Evolutionary conservation across 345 rosid species (phyloP).

Genomic region (Salix caprea): DNA sequence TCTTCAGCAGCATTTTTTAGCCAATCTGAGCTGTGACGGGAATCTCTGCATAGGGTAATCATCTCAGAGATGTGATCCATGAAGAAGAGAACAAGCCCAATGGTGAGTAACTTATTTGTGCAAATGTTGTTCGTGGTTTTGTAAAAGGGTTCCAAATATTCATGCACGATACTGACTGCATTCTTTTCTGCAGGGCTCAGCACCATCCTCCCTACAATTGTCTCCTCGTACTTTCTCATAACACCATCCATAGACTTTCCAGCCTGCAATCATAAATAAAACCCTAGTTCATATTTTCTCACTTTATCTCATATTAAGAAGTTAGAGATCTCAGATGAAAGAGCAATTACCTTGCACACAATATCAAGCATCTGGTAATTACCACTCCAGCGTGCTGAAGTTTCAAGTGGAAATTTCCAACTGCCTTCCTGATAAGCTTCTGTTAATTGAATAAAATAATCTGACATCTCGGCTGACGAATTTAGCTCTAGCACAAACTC

Average conservation of each 20-base stretch:
- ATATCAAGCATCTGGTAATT: conserved; percentile 88
- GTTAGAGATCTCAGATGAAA: conserved; percentile 2
- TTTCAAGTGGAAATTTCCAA: conserved; percentile 82
- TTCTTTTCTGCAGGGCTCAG: conserved; percentile 63
- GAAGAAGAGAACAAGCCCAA: conserved; percentile 84
- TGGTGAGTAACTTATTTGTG: conserved; percentile 60
- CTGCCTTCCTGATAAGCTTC: conserved; percentile 78
- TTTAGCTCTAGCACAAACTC: conserved; percentile 74
- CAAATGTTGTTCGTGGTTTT: conserved; percentile 77
- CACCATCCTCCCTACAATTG: conserved; percentile 47
- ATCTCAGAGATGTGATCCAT: conserved; percentile 94
- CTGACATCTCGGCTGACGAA: conserved; percentile 53
- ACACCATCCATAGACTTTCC: conserved; percentile 74
- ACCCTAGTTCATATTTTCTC: conserved; percentile 7
- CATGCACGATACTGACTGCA: conserved; percentile 50
- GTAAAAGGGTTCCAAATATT: conserved; percentile 78
- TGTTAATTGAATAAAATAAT: conserved; percentile 57
- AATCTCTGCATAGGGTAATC: conserved; percentile 59
- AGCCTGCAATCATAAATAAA: conserved; percentile 47
- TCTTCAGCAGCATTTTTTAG: conserved; percentile 74
- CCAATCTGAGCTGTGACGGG: conserved; percentile 76
- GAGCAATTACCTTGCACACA: conserved; percentile 55
- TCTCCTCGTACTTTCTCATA: conserved; percentile 62
- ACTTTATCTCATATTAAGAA: not conserved
- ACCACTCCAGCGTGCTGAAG: conserved; percentile 84